These are phyloP conservation scores for Hyaloperonospora brassicae DNA, from an alignment of 352 stramenopile species.

Conservation along the genomic window DNA sequence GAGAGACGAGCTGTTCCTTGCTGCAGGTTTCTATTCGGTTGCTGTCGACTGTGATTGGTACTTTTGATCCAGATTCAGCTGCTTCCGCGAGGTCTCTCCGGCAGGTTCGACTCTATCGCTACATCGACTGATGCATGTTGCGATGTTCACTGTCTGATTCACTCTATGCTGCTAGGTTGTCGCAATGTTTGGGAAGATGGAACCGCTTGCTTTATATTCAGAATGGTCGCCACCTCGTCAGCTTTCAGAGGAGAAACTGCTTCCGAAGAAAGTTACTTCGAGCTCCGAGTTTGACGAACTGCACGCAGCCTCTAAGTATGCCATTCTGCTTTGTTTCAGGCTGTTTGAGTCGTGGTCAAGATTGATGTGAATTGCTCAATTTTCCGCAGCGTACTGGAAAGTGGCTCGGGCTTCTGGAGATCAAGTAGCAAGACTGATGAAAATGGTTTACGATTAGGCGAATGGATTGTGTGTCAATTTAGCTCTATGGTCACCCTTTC, in stretches of 20 bases:
- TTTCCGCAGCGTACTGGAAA: constrained; percentile 33
- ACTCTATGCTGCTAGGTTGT: constrained; percentile 35
- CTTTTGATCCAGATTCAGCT: constrained; percentile 46
- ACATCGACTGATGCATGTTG: neutral
- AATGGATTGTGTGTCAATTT: constrained; percentile 57
- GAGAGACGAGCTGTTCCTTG: neutral
- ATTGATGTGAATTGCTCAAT: too few relatives aligned
- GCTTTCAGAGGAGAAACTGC: constrained; percentile 34
- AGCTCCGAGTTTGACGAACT: constrained; percentile 58
- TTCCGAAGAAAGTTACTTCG: constrained; percentile 39
- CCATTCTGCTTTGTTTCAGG: neutral
- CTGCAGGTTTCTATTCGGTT: constrained; percentile 62
- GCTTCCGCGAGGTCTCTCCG: constrained; percentile 45
- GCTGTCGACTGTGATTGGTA: constrained; percentile 43
- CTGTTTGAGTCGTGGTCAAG: too few relatives aligned
- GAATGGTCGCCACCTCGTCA: constrained; percentile 70
- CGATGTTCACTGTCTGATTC: neutral
- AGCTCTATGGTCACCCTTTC: constrained; percentile 35
- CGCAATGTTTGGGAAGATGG: constrained; percentile 45
- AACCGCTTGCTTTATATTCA: constrained; percentile 59
- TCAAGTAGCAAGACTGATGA: constrained; percentile 22
- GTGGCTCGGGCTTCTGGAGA: constrained; percentile 34
- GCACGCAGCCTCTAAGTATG: constrained; percentile 43
- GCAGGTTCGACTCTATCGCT: constrained; percentile 36
- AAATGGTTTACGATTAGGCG: constrained; percentile 14